Evolutionary conservation across 192 early-diverging fungal species (phyloP).

Genomic region (Backusella tuberculispora): DNA sequence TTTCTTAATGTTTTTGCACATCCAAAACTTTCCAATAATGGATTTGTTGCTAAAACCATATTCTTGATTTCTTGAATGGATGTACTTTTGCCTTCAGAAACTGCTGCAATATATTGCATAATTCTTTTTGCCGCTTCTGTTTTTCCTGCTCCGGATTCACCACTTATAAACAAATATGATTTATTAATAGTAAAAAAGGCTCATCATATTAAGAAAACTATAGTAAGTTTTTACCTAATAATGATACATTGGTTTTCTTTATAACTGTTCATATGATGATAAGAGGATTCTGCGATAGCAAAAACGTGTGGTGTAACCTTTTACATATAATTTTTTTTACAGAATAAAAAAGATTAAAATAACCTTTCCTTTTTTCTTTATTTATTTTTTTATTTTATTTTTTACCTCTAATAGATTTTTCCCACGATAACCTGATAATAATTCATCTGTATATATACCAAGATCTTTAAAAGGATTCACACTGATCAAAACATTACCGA

Average conservation of each 20-base stretch:
- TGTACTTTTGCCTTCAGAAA: constrained; percentile 74
- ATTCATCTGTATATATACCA: constrained; percentile 91
- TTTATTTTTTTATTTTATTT: not conserved
- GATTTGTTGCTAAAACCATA: constrained; percentile 95
- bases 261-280: constrained; percentile 95
- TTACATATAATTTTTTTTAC: constrained; percentile 50
- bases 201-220: too few relatives aligned
- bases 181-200: not conserved
- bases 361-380: not conserved
- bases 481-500: constrained; percentile 85
- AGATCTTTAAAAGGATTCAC: constrained; percentile 98
- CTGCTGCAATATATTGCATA: constrained; percentile 98
- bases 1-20: constrained; percentile 96
- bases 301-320: constrained; percentile 88
- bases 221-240: constrained; percentile 76
- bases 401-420: constrained; percentile 79
- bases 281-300: constrained; percentile 91
- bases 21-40: constrained; percentile 94
- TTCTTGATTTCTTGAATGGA: constrained; percentile 92
- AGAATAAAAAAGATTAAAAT: too few relatives aligned
- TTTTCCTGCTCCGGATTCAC: constrained; percentile 94
- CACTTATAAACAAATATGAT: constrained; percentile 48
- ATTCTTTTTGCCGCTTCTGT: constrained; percentile 90
- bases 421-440: constrained; percentile 85
- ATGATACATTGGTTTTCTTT: constrained; percentile 99